Evolutionary conservation across 345 rosid species (phyloP).

Genomic region (Turnera subulata): DNA sequence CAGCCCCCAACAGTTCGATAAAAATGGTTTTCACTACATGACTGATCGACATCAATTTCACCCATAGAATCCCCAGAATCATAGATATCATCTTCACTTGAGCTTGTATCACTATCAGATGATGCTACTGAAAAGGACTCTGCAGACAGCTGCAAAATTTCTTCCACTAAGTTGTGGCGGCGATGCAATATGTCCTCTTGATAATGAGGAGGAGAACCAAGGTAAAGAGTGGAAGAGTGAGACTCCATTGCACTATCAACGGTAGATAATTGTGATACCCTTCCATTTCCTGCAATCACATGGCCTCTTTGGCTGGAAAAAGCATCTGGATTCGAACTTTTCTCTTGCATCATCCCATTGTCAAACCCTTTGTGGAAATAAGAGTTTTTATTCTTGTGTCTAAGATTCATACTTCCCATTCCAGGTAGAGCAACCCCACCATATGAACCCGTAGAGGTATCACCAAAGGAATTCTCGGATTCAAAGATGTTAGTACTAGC

Average conservation of each 20-base stretch:
- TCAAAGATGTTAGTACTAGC: constrained; percentile 33
- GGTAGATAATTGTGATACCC: constrained; percentile 34
- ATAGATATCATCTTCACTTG: constrained; percentile 61
- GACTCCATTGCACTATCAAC: constrained; percentile 45
- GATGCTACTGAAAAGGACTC: constrained; percentile 77
- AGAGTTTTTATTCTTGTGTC: constrained; percentile 34
- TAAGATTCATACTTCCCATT: constrained; percentile 29
- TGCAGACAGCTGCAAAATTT: constrained; percentile 88
- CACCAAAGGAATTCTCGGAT: constrained; percentile 42
- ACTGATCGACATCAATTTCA: constrained; percentile 30
- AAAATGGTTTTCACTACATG: constrained; percentile 27
- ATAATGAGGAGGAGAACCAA: constrained; percentile 87
- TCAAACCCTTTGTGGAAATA: constrained; percentile 29
- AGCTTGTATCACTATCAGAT: constrained; percentile 74
- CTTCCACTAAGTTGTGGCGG: constrained; percentile 84
- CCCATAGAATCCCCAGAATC: constrained; percentile 38
- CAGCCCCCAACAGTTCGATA: constrained; percentile 18
- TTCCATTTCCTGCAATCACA: constrained; percentile 34
- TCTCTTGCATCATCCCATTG: constrained; percentile 16
- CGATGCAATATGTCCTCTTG: constrained; percentile 77
- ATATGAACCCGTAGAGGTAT: constrained; percentile 22
- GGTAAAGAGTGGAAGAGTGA: constrained; percentile 36
- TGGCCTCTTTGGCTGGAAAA: constrained; percentile 23
- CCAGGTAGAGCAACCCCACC: constrained; percentile 30
- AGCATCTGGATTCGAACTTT: constrained; percentile 22